Base-by-base conservation (phyloP, 2,329 filamentous ascomycete genomes). In the Sclerotinia sclerotiorum region DNA sequence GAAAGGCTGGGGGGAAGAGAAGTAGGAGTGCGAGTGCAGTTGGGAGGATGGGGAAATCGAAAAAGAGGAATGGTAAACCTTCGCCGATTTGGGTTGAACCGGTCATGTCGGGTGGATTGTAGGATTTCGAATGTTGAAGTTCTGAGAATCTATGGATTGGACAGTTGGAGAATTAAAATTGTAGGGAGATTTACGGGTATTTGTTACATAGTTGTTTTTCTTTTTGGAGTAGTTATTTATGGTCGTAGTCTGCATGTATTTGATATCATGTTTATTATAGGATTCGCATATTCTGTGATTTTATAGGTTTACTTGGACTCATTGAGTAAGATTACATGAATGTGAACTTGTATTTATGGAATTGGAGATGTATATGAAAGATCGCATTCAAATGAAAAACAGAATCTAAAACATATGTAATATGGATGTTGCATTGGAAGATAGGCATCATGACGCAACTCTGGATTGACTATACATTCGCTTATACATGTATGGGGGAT, bases 61-160 rank as follows among this genome's bases (percentile, higher is more conserved):
- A 62, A 21, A 62, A 8, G 58, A 62, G 58, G 49, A 29, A 29
- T 1, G 24, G 27, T 62, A 62, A 27, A 19, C 29, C 46, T 4
- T 1, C 21, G 15, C 15, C 27, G 21, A 10, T n/a, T 49, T 19
- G 17, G 7, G 35, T 48, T 62, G 58, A 39, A 15, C 21, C 58
- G 46, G 2, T 39, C 8, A 62, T 62, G 58, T 62, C 58, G 13
- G 58, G 58, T 17, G 58, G 21, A 2, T 49, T 62, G 58, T 51
- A 21, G 39, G 46, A 29, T 44, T 24, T n/a, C 17, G 4, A 13
- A 5, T 49, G n/a, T 39, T 29, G 24, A 15, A 49, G 46, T 46
- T 44, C n/a, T 13, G 10, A 2, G 7, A 7, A 27, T 13, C n/a
- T n/a, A 19, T 27, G 15, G 5, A 8, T 19, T 27, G 35, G 35